These are phyloP conservation scores for Zymoseptoria tritici DNA, from an alignment of 2,329 filamentous ascomycete species.

Conservation along the genomic window DNA sequence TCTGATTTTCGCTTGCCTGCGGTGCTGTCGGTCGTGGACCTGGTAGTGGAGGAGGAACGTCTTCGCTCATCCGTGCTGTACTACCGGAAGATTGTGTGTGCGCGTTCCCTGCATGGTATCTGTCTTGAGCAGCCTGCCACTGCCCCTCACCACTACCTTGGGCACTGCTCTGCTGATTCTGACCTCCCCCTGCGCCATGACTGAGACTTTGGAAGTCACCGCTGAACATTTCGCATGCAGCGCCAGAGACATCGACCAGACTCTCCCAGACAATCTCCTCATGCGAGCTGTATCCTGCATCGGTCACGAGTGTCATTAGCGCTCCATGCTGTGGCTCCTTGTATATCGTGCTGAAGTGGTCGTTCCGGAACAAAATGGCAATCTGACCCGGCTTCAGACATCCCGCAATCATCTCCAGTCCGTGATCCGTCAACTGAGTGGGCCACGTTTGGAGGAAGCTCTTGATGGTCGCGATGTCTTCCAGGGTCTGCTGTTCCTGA, in stretches of 20 bases:
- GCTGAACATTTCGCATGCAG: slow-evolving; percentile 73
- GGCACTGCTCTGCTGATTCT: slow-evolving; percentile 17
- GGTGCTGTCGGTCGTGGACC: slow-evolving; percentile 21
- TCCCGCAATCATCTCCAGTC: slow-evolving; percentile 65
- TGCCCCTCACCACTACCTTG: slow-evolving; percentile 32
- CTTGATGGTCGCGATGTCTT: slow-evolving; percentile 79
- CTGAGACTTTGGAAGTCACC: slow-evolving; percentile 87
- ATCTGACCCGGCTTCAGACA: slow-evolving; percentile 69
- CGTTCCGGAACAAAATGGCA: slow-evolving; percentile 90
- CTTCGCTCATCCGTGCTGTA: slow-evolving; percentile 8
- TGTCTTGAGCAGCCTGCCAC: slow-evolving; percentile 50
- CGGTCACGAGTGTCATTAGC: slow-evolving; percentile 80
- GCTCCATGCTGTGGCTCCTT: slow-evolving; percentile 72
- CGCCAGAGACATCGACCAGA: slow-evolving; percentile 78
- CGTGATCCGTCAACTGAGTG: slow-evolving; percentile 79
- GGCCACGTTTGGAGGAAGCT: slow-evolving; percentile 70
- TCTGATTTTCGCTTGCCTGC: slow-evolving; percentile 1
- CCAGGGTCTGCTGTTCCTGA: slow-evolving; percentile 70
- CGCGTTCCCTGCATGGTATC: slow-evolving; percentile 18
- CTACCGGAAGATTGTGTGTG: slow-evolving; percentile 4
- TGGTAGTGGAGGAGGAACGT: slow-evolving; percentile 17
- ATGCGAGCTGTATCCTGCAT: slow-evolving; percentile 80
- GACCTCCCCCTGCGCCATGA: slow-evolving; percentile 37
- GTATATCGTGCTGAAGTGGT: slow-evolving; percentile 92
- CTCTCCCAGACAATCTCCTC: slow-evolving; percentile 96